phyloP scores from a whole-genome alignment of 306 rosid genomes.

The Cyamopsis tetragonoloba region DNA sequence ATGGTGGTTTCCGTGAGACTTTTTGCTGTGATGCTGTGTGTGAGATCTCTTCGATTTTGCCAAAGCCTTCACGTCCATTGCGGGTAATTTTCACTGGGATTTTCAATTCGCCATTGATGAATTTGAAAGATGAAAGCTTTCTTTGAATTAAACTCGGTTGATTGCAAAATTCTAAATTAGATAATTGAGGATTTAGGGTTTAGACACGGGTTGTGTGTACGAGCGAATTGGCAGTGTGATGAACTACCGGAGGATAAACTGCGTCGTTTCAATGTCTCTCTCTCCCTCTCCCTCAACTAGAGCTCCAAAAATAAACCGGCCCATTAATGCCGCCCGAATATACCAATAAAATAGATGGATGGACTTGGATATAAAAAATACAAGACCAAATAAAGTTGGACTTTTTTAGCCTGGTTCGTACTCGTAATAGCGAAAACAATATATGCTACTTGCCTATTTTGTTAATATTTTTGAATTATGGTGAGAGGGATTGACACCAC shows the following conservation, averaged over 20 bases:
- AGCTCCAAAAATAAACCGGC: too few species aligned
- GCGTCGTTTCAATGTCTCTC: too few species aligned
- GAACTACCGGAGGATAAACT: neutral
- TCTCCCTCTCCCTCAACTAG: too few species aligned
- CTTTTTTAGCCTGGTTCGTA: too few species aligned
- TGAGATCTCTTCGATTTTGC: conserved; percentile 90
- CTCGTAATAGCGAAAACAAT: too few species aligned
- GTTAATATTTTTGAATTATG: too few species aligned
- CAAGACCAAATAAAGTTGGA: too few species aligned
- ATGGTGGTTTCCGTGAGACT: conserved; percentile 22
- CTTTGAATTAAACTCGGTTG: neutral
- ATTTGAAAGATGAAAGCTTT: neutral
- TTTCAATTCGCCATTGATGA: neutral
- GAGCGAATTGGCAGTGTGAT: neutral
- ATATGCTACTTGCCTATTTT: too few species aligned
- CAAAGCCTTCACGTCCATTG: conserved; percentile 73
- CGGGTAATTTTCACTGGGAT: neutral
- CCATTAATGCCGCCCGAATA: too few species aligned
- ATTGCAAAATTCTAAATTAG: neutral
- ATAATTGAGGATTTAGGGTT: conserved; percentile 13
- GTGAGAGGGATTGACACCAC: too few species aligned
- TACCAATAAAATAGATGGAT: too few species aligned
- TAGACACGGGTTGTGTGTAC: neutral
- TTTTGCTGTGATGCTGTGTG: conserved; percentile 66
- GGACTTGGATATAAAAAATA: too few species aligned